phyloP scores from a whole-genome alignment of 1,284 basidiomycete genomes.

The Veloboletus limbatus region DNA sequence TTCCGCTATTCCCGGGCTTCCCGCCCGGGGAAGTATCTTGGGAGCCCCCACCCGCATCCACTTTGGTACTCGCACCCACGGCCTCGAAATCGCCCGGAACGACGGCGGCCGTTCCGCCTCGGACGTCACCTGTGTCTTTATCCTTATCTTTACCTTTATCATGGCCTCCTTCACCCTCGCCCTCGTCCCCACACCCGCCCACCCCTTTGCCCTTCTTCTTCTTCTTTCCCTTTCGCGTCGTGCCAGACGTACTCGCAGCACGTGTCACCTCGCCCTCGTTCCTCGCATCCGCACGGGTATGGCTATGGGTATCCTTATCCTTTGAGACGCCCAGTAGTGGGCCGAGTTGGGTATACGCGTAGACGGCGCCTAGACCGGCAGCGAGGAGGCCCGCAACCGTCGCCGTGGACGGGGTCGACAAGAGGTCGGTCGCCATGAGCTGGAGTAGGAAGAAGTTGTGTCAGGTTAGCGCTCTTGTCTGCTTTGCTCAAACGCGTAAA shows the following conservation, averaged over 20 bases:
- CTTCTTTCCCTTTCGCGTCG: neutral
- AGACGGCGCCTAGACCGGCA: slow-evolving; percentile 21
- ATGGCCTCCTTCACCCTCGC: neutral
- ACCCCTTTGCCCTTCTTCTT: neutral
- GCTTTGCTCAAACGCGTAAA: slow-evolving; percentile 20
- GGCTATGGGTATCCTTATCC: neutral
- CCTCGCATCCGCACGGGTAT: neutral
- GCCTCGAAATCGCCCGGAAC: slow-evolving; percentile 16
- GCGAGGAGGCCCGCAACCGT: slow-evolving; percentile 14
- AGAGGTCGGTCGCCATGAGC: slow-evolving; percentile 12
- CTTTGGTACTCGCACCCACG: neutral
- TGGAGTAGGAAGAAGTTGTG: neutral
- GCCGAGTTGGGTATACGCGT: slow-evolving; percentile 19
- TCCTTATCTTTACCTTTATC: neutral
- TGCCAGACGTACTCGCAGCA: neutral
- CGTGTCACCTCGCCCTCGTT: neutral
- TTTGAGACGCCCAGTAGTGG: neutral
- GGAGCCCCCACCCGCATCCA: neutral
- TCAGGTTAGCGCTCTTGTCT: no score
- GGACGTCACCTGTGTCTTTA: neutral
- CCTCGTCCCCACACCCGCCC: slow-evolving; percentile 36
- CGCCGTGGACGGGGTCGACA: slow-evolving; percentile 24
- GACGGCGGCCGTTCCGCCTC: neutral
- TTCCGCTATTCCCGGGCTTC: slow-evolving; percentile 49
- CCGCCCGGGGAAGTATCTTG: slow-evolving; percentile 1